Evolutionary conservation across 805 yeast species (phyloP).

Genomic region (Pichia phayaonensis): DNA sequence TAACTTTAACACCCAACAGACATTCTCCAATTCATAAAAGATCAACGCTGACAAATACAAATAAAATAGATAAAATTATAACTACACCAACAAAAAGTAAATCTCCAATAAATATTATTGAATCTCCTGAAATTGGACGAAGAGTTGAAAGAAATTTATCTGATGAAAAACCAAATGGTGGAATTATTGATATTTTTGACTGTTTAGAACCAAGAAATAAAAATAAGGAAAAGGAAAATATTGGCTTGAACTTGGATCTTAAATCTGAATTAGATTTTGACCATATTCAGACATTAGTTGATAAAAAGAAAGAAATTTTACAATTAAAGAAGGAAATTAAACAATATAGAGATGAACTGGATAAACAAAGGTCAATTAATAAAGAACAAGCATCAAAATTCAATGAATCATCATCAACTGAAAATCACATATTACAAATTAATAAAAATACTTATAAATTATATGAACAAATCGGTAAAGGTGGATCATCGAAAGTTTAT

Average conservation of each 20-base stretch:
- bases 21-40: conserved; percentile 20
- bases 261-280: background rate
- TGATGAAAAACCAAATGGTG: conserved; percentile 7
- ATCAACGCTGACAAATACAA: background rate
- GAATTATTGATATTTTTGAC: conserved; percentile 10
- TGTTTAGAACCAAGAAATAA: background rate
- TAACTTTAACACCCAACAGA: conserved; percentile 12
- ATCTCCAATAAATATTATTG: background rate
- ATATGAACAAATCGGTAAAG: conserved; percentile 76
- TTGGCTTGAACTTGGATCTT: background rate
- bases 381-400: background rate
- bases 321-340: conserved; percentile 15
- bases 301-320: conserved; percentile 8
- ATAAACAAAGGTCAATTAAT: conserved; percentile 7
- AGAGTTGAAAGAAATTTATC: conserved; percentile 17
- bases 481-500: conserved; percentile 89
- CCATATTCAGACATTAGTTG: conserved; percentile 3
- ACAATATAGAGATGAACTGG: conserved; percentile 15
- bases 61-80: background rate
- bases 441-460: conserved; percentile 65
- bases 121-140: conserved; percentile 24
- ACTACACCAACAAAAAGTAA: background rate
- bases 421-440: conserved; percentile 25
- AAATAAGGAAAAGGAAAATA: conserved; percentile 3
- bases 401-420: background rate